Evolutionary conservation across 768 basidiomycete genomes (phyloP), one percentile per base, ranked within the genome.

Genomic region (Boletus bicolor): DNA sequence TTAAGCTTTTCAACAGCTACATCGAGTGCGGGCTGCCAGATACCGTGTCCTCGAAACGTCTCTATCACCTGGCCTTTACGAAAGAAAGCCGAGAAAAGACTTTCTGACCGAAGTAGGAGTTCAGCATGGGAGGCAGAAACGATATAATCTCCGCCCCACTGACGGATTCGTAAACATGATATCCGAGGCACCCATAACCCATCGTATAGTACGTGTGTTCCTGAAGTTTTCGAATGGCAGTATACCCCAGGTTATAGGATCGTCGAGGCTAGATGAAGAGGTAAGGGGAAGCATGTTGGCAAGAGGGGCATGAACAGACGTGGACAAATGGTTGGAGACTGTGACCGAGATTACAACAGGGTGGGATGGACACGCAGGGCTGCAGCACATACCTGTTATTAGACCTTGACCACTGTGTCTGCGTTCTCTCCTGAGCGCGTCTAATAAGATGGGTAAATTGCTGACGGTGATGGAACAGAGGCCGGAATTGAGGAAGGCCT

Each of bases 291-390:
- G 51, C 19, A 51, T 30, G 28, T 48, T 10, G 49, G 30, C 57
- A 19, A 57, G n/a, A 39, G 21, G 28, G 48, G 12, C 0, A 21
- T 17, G 41, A 11, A 77, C 85, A 53, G 68, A 93, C 86, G 92
- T 94, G 48, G 95, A 97, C 52, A 95, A 85, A 67, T 98, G 95
- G 71, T 98, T 98, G 54, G 88, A 84, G 45, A 97, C 94, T 96
- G 60, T 24, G 14, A 19, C 41, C 45, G 12, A 41, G 28, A 45
- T 62, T 41, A 59, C 46, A 49, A 58, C 14, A 26, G 37, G 39
- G 51, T 53, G 28, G 57, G 50, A 53, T 10, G 7, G n/a, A 30
- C 48, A 47, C 21, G 39, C 42, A 7, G 42, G 36, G 51, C 17
- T 38, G 59, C 11, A 55, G 14, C 43, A 73, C 82, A 49, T 52